Base-by-base conservation (phyloP, 805 yeast genomes). In the Candida ipomoeae region DNA sequence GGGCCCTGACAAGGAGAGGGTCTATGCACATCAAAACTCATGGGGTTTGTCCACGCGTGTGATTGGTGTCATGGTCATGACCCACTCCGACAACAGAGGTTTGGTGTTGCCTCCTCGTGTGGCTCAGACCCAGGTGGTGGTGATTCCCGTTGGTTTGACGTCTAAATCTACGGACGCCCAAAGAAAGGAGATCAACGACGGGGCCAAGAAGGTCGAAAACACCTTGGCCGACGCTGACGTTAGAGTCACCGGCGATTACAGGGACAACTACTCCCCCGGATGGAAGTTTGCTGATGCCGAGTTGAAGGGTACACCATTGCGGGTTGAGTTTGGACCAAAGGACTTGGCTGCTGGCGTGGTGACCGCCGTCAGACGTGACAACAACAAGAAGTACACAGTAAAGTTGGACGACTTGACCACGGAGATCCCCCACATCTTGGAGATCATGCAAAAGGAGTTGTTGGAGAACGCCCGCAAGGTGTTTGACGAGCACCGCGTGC, bases 1-100 rank as follows among this genome's bases (percentile, higher is more conserved):
- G 53, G 96, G 96, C 47, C 65, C 85, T 18, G 95, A 88, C 54
- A 83, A 86, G 67, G 95, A 94, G 65, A 87, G 89, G 75, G 75
- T 91, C 46, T 82, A 76, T 62, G 97, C 94, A 33, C 89, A 84
- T 82, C 99, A 94, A 77, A 94, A 95, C 79, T 91, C 97, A 11
- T 94, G 99, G 99, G 99, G 99, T 74, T 77, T 94, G 62, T 91
- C 97, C 44, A 94, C 99, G 52, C 89, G 99, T 75, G 94, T 87
- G 58, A 91, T 94, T 68, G 99, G 99, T 80, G 99, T 95, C 60
- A 94, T 94, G 98, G 90, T 89, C 53, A 94, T 94, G 99, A 82
- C 90, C 52, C 99, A 94, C 70, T 90, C 97, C 35, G 99, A 94
- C 73, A 91, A 95, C 80, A 92, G 90, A 78, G 99, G 99, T 70